Base-by-base conservation (phyloP, 495 filamentous ascomycete genomes). In the Aspergillus steynii region DNA sequence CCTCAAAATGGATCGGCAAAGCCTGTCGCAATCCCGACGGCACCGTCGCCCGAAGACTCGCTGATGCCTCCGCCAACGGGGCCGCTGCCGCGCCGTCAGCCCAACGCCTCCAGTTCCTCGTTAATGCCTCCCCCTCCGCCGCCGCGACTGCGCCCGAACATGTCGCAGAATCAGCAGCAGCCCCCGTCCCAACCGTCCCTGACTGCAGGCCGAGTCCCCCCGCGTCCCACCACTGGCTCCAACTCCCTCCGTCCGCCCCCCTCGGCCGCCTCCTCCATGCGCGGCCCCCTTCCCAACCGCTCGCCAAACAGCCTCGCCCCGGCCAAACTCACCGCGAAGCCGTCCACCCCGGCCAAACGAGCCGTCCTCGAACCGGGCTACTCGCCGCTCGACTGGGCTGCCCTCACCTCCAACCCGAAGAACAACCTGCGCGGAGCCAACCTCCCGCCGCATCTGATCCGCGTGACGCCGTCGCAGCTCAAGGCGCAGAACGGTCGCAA, bases 311-410 rank as follows among this genome's bases (percentile, higher is more conserved):
- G 73, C 5, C 68, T 80, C 5, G 66, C 75, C 20, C 79, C 80
- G 3, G 63, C 66, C 15, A 58, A 58, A 15, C 61, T 69, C 25
- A 63, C 64, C 14, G 59, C 68, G 37, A 71, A 75, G 20, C 70
- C 76, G 0, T 61, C 78, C 46, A 73, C 76, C 59, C 66, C 79
- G 64, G 64, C 80, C 46, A 67, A 77, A 58, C 86, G 90, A 64
- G 90, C 96, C 26, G 77, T 88, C 15, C 87, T 99, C 34, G 80
- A 85, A 32, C 95, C 95, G 0, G 95, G 95, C 45, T 93, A 90
- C 79, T 94, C 90, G 1, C 95, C 95, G 0, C 87, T 99, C 5
- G 95, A 99, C 82, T 99, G 95, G 95, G 95, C 95, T 29, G 85
- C 86, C 14, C 84, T 96, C 1, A 81, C 85, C 2, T 76, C 79